Percentiles rank a stretch among this genome's conserved stretches.
Evolutionary conservation across 805 yeast species (phyloP).

Genomic region (Cyberlindnera amylophila): DNA sequence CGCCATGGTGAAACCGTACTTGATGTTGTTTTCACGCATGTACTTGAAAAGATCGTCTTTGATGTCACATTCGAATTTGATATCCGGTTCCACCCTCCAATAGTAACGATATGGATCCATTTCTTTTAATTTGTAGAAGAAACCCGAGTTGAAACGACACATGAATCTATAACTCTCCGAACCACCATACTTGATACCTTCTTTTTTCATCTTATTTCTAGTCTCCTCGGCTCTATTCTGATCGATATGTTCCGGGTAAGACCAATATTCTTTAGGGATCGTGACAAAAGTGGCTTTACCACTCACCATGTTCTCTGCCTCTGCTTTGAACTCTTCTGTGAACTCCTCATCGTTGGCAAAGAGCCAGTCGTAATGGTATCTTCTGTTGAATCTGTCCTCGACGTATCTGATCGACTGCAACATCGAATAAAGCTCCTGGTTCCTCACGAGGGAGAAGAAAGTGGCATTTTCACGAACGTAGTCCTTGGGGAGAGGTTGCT

Average conservation of each 20-base stretch:
- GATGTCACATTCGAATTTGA: conserved; percentile 56
- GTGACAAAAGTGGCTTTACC: conserved; percentile 59
- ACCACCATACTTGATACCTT: conserved; percentile 52
- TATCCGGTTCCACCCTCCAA: conserved; percentile 78
- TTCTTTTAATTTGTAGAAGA: conserved; percentile 58
- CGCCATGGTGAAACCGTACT: conserved; percentile 65
- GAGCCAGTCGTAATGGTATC: conserved; percentile 70
- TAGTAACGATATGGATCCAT: conserved; percentile 60
- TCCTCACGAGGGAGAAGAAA: conserved; percentile 66
- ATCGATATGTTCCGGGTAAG: conserved; percentile 60
- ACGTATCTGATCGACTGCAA: conserved; percentile 56
- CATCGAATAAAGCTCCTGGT: conserved; percentile 55
- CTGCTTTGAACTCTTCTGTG: conserved; percentile 45
- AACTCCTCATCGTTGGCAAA: conserved; percentile 69
- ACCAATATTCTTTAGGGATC: conserved; percentile 61
- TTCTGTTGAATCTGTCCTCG: conserved; percentile 61
- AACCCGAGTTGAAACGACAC: conserved; percentile 47
- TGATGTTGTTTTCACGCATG: conserved; percentile 51
- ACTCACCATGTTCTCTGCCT: conserved; percentile 45
- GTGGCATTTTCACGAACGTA: conserved; percentile 54
- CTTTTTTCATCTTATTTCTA: conserved; percentile 39
- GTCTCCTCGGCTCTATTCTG: conserved; percentile 40
- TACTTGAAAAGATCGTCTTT: conserved; percentile 58
- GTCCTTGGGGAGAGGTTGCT: conserved; percentile 17
- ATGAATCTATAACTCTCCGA: conserved; percentile 68